Base-by-base conservation (phyloP, 2,329 filamentous ascomycete species). In the Talaromyces sp. region DNA sequence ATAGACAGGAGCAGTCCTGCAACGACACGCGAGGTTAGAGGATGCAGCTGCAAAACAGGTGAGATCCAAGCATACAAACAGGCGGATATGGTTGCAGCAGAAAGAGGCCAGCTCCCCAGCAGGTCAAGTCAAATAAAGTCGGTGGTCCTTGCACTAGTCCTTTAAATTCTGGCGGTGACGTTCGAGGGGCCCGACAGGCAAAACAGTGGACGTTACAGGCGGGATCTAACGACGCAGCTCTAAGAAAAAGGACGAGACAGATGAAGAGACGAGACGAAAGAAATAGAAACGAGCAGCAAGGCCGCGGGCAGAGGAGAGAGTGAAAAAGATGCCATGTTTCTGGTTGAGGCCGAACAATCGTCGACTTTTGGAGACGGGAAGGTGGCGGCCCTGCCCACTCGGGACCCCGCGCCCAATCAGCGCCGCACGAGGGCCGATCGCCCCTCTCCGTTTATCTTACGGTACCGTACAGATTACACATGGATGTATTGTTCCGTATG, bases 351-450 rank as follows among this genome's bases (percentile, higher is more conserved):
- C 14, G 36, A 40, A 14, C 36, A 40, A 40, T 40, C 36, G 8
- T 40, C 23, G 36, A 40, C 36, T 40, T 40, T 33, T 56, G 31
- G 31, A 42, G 54, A 56, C 31, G 14, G 16, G 54, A 28, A 56
- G 34, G 54, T 56, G 54, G 54, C 54, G 54, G 54, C 30, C 18
- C 14, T 40, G 36, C 5, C 34, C 36, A 14, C 34, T 36, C 34
- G 34, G 34, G 34, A 3, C 12, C 18, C 30, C 34, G 27, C 54
- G 33, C n/a, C 59, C 59, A 60, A 60, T 60, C 59, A 55, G 59
- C 51, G 8, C 51, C 16, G 50, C 59, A 60, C 59, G 59, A 47
- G 59, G 59, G 44, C n/a, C 44, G 44, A 47, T 47, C 44, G 44
- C 44, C 44, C 44, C 44, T 47, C 44, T 3, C 44, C 44, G 44